Evolutionary conservation across 192 early-diverging fungal genomes (phyloP).

Genomic region (Gamsiella multidivaricata): DNA sequence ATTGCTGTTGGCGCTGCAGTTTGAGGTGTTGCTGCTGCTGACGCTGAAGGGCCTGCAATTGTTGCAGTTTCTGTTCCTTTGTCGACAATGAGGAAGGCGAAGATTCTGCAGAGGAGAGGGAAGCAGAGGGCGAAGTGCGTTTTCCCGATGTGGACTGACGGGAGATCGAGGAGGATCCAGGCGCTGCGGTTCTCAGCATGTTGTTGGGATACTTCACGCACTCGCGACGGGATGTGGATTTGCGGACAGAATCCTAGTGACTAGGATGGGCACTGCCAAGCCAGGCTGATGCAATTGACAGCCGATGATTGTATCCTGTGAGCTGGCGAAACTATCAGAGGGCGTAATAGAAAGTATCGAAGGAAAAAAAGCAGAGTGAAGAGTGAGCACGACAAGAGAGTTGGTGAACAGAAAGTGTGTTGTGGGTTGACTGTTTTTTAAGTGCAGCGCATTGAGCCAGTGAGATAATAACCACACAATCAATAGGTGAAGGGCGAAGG

Average conservation of each 20-base stretch:
- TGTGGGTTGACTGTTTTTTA: too few species aligned
- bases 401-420: too few species aligned
- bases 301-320: too few species aligned
- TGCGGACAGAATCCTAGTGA: not conserved
- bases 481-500: too few species aligned
- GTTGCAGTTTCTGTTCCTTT: slow-evolving; percentile 27
- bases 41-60: slow-evolving; percentile 30
- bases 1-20: slow-evolving; percentile 11
- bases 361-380: too few species aligned
- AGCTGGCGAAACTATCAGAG: too few species aligned
- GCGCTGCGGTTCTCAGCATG: slow-evolving; percentile 15
- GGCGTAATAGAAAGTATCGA: too few species aligned
- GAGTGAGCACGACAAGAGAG: too few species aligned
- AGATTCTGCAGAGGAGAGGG: slow-evolving; percentile 15
- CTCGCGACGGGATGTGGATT: not conserved
- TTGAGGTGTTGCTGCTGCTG: slow-evolving; percentile 28
- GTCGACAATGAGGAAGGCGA: slow-evolving; percentile 22
- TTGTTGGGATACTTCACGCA: not conserved
- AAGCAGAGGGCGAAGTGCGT: slow-evolving; percentile 15
- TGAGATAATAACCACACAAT: too few species aligned
- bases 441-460: too few species aligned
- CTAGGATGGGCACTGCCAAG: too few species aligned
- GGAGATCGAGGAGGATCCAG: not conserved
- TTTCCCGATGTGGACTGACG: not conserved
- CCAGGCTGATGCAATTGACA: too few species aligned